Percentiles rank a stretch among this genome's conserved stretches.
Evolutionary conservation across 208 protist genomes (phyloP).

Genomic region (Wallacemonas collosoma): DNA sequence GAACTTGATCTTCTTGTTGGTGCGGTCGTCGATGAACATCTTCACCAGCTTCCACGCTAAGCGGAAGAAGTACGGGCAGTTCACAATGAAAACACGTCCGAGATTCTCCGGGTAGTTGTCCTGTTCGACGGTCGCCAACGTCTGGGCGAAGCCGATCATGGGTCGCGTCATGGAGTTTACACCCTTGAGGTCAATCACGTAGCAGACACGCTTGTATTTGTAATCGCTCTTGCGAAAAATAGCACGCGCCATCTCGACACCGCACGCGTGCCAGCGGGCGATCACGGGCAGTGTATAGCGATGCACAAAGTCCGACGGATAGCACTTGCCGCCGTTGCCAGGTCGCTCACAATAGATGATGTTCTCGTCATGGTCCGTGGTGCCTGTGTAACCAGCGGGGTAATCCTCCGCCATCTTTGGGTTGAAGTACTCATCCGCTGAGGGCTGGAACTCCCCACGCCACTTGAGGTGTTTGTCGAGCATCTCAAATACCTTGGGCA

Average conservation of each 20-base stretch:
- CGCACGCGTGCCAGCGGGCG: conserved; percentile 65
- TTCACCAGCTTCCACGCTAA: conserved; percentile 78
- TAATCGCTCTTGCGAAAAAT: conserved; percentile 57
- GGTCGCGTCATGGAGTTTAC: conserved; percentile 64
- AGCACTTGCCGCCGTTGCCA: conserved; percentile 62
- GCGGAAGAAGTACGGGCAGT: conserved; percentile 75
- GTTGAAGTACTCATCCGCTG: conserved; percentile 76
- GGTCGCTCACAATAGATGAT: conserved; percentile 86
- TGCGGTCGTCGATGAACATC: conserved; percentile 82
- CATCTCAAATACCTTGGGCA: conserved; percentile 76
- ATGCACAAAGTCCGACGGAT: conserved; percentile 62
- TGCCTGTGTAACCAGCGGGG: conserved; percentile 69
- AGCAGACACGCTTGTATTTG: conserved; percentile 69
- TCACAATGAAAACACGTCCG: conserved; percentile 77
- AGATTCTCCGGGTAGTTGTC: conserved; percentile 90
- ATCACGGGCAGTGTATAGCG: conserved; percentile 64
- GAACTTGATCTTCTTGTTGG: conserved; percentile 82
- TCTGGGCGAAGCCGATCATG: conserved; percentile 84
- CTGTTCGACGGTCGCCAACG: conserved; percentile 71
- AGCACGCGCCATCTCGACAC: conserved; percentile 68
- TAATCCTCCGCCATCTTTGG: conserved; percentile 67
- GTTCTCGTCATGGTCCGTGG: conserved; percentile 71
- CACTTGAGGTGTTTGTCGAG: conserved; percentile 77
- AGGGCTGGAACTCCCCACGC: conserved; percentile 60
- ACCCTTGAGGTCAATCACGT: conserved; percentile 70